Evolutionary conservation across 306 rosid species (phyloP).

Genomic region (Leucaena leucocephala): DNA sequence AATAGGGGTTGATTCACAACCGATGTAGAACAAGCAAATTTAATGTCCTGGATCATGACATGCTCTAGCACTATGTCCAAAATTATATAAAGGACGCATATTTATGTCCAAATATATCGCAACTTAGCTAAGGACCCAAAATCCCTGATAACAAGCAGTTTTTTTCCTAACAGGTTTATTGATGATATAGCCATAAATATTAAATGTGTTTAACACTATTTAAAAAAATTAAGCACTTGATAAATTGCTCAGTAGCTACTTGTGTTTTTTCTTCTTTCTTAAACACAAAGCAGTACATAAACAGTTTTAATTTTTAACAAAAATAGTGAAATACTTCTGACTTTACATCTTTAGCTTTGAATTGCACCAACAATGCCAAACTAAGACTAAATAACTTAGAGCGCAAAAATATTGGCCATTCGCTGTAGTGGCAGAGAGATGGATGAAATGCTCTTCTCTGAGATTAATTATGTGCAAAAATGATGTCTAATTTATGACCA

Average conservation of each 20-base stretch:
- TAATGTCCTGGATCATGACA: background rate
- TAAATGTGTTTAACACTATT: background rate
- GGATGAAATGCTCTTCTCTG: conserved; percentile 22
- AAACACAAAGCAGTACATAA: background rate
- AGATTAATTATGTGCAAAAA: conserved; percentile 29
- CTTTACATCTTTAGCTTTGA: background rate
- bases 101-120: background rate
- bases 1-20: conserved; percentile 16
- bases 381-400: background rate
- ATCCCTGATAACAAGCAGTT: conserved; percentile 27
- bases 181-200: conserved; percentile 8
- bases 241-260: conserved; percentile 23
- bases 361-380: conserved; percentile 20
- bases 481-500: conserved; percentile 28
- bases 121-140: background rate
- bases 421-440: conserved; percentile 2
- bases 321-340: background rate
- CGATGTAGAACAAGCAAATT: conserved; percentile 20
- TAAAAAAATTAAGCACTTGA: background rate
- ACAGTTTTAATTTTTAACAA: background rate
- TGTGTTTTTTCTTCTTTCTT: conserved; percentile 4
- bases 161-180: conserved; percentile 3
- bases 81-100: conserved; percentile 6
- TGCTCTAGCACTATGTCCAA: conserved; percentile 12
- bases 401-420: conserved; percentile 3